Conservation (phyloP, 2,329 filamentous ascomycete species). For the Colletotrichum sojae region DNA sequence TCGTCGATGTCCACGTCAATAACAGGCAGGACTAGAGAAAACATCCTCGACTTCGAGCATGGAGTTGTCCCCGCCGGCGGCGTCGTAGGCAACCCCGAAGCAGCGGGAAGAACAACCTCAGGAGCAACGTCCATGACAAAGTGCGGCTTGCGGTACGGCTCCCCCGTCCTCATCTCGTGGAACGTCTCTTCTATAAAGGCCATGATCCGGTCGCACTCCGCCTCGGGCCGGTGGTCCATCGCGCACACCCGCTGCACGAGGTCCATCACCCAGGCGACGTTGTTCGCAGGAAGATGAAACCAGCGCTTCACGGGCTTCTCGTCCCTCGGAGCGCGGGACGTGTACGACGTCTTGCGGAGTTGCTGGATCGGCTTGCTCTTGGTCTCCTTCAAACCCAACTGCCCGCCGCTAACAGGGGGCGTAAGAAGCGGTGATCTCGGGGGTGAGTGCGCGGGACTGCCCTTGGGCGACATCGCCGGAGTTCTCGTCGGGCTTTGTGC, state of each 20-base stretch:
- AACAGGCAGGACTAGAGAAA: constrained; percentile 40
- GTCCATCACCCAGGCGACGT: constrained; percentile 42
- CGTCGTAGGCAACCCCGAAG: background rate
- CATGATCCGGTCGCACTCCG: constrained; percentile 38
- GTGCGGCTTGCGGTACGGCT: constrained; percentile 41
- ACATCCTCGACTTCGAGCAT: constrained; percentile 21
- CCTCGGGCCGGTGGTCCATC: constrained; percentile 37
- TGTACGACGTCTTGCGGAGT: constrained; percentile 32
- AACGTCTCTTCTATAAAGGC: constrained; percentile 42
- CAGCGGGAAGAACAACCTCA: background rate
- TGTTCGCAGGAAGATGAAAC: constrained; percentile 42
- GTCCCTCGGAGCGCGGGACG: background rate
- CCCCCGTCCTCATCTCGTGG: constrained; percentile 39
- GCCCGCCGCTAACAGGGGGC: background rate
- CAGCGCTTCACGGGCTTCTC: constrained; percentile 39
- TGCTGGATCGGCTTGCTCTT: constrained; percentile 8
- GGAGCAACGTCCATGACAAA: constrained; percentile 29
- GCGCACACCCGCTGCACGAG: constrained; percentile 41
- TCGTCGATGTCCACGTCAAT: constrained; percentile 42
- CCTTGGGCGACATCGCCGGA: background rate
- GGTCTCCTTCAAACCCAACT: constrained; percentile 24
- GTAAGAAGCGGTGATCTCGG: constrained; percentile 25
- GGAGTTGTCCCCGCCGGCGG: too few relatives aligned
- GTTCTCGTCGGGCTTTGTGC: background rate
- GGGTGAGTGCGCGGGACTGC: constrained; percentile 18